Conservation (phyloP, 768 basidiomycete genomes). For the Tubosaeta sp. region DNA sequence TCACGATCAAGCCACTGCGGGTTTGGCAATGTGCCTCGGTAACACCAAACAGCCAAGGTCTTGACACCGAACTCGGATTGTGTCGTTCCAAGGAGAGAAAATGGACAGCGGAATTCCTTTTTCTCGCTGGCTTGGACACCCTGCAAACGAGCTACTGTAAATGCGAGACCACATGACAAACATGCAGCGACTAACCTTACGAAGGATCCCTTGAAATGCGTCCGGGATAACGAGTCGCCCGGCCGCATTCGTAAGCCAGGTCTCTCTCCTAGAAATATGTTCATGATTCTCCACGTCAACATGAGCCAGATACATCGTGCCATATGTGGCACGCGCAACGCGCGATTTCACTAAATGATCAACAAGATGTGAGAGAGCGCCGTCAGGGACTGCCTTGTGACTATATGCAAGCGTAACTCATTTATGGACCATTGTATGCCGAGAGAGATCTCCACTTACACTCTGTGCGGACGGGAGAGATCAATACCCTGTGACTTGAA, state of each 20-base stretch:
- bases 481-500: constrained; percentile 34
- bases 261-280: constrained; percentile 6
- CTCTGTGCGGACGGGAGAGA: constrained; percentile 43
- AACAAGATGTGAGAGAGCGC: constrained; percentile 35
- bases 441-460: constrained; percentile 35
- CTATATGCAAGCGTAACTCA: constrained; percentile 8
- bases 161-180: neutral
- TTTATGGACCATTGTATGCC: neutral
- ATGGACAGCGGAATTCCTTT: constrained; percentile 14
- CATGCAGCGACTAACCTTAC: neutral
- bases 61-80: constrained; percentile 2
- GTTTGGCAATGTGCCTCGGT: constrained; percentile 8
- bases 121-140: constrained; percentile 7
- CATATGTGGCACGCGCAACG: constrained; percentile 43
- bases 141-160: neutral
- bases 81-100: neutral
- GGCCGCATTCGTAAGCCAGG: neutral
- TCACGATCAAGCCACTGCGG: constrained; percentile 11
- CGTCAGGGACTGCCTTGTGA: constrained; percentile 49
- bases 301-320: constrained; percentile 43
- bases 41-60: constrained; percentile 3
- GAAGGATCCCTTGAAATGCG: constrained; percentile 4
- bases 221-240: constrained; percentile 5
- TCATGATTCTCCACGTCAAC: constrained; percentile 4
- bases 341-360: constrained; percentile 44